Percentiles rank a stretch among this genome's conserved stretches.
These are phyloP conservation scores for Colletotrichum aenigma DNA, from an alignment of 2,329 filamentous ascomycete species.

Conservation along the genomic window DNA sequence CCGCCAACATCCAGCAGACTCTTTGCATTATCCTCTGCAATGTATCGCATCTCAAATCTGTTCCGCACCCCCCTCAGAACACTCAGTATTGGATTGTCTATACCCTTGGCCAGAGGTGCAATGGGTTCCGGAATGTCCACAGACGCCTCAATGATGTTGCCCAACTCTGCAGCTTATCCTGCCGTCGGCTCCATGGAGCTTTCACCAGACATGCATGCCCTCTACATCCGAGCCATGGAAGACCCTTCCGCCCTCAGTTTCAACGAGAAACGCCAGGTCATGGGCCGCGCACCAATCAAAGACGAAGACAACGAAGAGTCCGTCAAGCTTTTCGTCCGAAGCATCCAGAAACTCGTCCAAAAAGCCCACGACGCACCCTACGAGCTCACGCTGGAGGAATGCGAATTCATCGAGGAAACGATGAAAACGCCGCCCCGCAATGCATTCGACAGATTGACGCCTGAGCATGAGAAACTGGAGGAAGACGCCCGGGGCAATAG, in stretches of 20 bases:
- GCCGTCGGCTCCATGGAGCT: neutral
- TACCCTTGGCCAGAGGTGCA: neutral
- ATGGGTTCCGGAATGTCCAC: neutral
- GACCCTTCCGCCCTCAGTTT: neutral
- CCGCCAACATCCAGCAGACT: neutral
- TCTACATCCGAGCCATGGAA: neutral
- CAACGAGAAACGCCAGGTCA: neutral
- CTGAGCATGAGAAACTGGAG: neutral
- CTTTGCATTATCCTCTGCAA: accelerated
- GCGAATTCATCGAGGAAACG: neutral
- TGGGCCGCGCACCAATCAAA: neutral
- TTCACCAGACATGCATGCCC: neutral
- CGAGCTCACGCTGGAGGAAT: neutral
- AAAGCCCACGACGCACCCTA: neutral
- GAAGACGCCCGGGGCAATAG: neutral
- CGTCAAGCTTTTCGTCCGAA: neutral
- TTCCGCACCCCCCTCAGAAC: neutral
- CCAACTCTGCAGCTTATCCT: accelerated
- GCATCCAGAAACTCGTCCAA: neutral
- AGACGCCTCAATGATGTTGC: neutral
- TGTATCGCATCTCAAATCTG: neutral
- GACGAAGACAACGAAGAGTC: neutral
- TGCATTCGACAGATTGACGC: neutral
- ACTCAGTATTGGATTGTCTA: neutral
- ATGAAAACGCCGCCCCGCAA: neutral